phyloP scores from a whole-genome alignment of 768 basidiomycete species.

The Mycena epipterygia region DNA sequence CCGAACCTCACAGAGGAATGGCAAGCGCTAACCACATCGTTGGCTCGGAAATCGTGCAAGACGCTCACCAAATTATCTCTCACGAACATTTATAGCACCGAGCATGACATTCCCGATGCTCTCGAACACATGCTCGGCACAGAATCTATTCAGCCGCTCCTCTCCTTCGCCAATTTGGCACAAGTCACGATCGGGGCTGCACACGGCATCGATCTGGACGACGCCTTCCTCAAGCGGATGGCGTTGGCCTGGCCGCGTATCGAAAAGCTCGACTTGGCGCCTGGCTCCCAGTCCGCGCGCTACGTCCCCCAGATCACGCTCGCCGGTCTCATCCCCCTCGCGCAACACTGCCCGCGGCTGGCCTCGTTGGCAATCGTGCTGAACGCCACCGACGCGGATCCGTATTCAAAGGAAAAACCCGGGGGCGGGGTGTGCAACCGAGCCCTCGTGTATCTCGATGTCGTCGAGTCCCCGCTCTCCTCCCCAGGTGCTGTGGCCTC shows the following conservation, averaged over 20 bases:
- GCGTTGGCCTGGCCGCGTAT: slow-evolving; percentile 10
- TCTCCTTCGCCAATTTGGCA: background rate
- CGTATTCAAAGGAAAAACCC: background rate
- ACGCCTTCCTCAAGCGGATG: slow-evolving; percentile 7
- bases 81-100: background rate
- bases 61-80: slow-evolving; percentile 1
- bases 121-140: slow-evolving; percentile 1
- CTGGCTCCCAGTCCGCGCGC: background rate
- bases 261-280: slow-evolving; percentile 7
- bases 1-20: background rate
- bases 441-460: slow-evolving; percentile 11
- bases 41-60: slow-evolving; percentile 3
- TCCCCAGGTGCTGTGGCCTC: slow-evolving; percentile 11
- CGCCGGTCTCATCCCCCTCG: slow-evolving; percentile 11
- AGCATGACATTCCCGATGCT: background rate
- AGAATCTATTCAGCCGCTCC: slow-evolving; percentile 5
- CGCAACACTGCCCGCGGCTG: slow-evolving; percentile 10
- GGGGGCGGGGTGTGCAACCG: slow-evolving; percentile 9
- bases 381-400: slow-evolving; percentile 3
- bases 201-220: slow-evolving; percentile 7
- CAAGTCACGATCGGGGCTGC: background rate
- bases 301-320: slow-evolving; percentile 13
- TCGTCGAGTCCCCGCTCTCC: slow-evolving; percentile 24
- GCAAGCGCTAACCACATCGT: background rate
- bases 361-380: background rate